phyloP scores from a whole-genome alignment of 1,284 basidiomycete species.

The Sphagnurus paluster region DNA sequence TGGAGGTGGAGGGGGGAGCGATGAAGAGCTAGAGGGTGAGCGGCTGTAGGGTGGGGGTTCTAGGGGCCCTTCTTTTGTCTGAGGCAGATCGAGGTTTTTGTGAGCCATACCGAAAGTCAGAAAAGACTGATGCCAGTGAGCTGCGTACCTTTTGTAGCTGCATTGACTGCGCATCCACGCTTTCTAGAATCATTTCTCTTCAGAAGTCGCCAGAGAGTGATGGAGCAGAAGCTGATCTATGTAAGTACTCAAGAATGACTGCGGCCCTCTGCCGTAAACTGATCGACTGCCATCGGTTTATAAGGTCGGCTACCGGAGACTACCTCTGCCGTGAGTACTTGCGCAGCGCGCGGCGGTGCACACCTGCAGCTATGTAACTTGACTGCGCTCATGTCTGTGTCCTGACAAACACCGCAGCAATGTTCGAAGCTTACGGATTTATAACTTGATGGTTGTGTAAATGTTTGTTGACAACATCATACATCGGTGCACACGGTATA shows the following conservation, averaged over 20 bases:
- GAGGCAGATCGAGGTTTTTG: background rate
- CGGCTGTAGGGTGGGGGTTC: slow-evolving; percentile 2
- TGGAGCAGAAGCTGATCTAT: too few relatives aligned
- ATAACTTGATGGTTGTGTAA: too few relatives aligned
- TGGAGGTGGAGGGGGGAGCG: background rate
- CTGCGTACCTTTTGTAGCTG: background rate
- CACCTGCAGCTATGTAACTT: too few relatives aligned
- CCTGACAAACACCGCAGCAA: too few relatives aligned
- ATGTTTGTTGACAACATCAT: too few relatives aligned
- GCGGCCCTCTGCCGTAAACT: too few relatives aligned
- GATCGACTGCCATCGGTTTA: background rate
- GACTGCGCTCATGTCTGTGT: too few relatives aligned
- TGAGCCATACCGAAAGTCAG: background rate
- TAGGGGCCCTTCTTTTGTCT: background rate
- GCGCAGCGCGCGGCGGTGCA: background rate
- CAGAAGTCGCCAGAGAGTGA: too few relatives aligned
- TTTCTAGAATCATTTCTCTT: background rate
- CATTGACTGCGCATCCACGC: background rate
- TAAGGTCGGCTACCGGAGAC: background rate
- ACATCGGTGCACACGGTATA: too few relatives aligned
- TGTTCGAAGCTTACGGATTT: too few relatives aligned
- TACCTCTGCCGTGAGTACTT: background rate
- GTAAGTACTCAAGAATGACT: too few relatives aligned
- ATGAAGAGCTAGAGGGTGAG: background rate
- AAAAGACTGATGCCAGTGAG: too few relatives aligned